Conservation (phyloP, 225 moss, liverwort and hornwort species). For the Polytrichum formosum region DNA sequence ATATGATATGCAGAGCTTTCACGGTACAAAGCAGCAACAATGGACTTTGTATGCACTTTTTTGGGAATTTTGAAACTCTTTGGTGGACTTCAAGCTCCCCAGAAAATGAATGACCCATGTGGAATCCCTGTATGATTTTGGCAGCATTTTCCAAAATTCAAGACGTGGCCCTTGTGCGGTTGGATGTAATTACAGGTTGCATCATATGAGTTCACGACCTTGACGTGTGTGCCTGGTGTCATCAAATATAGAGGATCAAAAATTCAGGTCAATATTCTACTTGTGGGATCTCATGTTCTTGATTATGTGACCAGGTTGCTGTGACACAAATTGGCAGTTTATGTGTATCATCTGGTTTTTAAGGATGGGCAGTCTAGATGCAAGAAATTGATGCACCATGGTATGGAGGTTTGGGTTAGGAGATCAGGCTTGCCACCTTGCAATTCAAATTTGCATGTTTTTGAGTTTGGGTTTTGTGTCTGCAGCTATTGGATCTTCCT, state of each 20-base stretch:
- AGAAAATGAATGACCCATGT: constrained; percentile 1
- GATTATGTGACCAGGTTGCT: not conserved
- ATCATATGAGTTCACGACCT: constrained; percentile 91
- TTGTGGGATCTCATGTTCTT: not conserved
- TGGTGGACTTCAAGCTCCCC: not conserved
- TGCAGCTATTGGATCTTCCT: constrained; percentile 79
- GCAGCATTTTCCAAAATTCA: constrained; percentile 1
- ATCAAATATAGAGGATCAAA: constrained; percentile 82
- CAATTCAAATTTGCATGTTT: too few relatives aligned
- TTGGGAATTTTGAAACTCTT: too few relatives aligned
- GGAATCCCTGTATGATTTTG: not conserved
- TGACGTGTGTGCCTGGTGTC: constrained; percentile 91
- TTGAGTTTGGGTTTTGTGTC: too few relatives aligned
- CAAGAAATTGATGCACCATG: too few relatives aligned
- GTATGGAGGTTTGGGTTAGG: not conserved
- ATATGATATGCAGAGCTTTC: too few relatives aligned
- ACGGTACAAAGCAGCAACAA: too few relatives aligned
- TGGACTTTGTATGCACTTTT: too few relatives aligned
- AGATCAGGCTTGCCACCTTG: too few relatives aligned
- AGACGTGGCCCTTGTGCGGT: constrained; percentile 1
- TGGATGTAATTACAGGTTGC: constrained; percentile 49
- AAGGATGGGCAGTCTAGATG: too few relatives aligned
- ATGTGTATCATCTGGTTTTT: too few relatives aligned
- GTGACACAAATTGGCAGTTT: too few relatives aligned
- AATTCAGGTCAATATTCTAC: constrained; percentile 45